Percentiles rank a stretch among this genome's conserved stretches.
Evolutionary conservation across 805 yeast species (phyloP).

Genomic region (Torulaspora microellipsoides): DNA sequence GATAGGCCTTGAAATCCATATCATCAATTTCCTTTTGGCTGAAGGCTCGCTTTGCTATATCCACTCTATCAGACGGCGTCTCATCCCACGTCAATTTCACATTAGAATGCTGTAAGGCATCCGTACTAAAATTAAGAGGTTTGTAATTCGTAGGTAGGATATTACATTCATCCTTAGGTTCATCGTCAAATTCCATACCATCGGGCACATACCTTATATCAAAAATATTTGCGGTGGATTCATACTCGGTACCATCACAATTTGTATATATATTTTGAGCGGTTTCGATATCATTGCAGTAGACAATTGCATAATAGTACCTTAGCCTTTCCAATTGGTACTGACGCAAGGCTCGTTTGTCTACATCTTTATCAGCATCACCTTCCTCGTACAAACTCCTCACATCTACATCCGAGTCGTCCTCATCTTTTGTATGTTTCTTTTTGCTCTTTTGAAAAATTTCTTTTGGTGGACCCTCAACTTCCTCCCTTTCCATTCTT

Average conservation of each 20-base stretch:
- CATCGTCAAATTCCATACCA: slow-evolving; percentile 80
- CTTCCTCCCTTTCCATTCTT: slow-evolving; percentile 82
- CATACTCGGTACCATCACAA: slow-evolving; percentile 94
- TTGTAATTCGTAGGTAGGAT: slow-evolving; percentile 72
- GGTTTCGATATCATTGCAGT: slow-evolving; percentile 68
- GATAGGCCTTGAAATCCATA: slow-evolving; percentile 87
- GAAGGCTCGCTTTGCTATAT: slow-evolving; percentile 73
- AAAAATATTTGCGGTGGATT: slow-evolving; percentile 90
- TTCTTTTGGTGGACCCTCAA: slow-evolving; percentile 89
- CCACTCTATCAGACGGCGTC: slow-evolving; percentile 84
- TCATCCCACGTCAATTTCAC: slow-evolving; percentile 98
- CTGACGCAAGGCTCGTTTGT: slow-evolving; percentile 74
- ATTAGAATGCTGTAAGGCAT: slow-evolving; percentile 93
- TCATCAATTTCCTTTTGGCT: slow-evolving; percentile 84
- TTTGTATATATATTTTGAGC: slow-evolving; percentile 73
- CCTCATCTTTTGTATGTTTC: slow-evolving; percentile 39
- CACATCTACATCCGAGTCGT: slow-evolving; percentile 56
- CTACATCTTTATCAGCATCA: slow-evolving; percentile 78
- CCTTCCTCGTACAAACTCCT: slow-evolving; percentile 72
- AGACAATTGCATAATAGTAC: slow-evolving; percentile 88
- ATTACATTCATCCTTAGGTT: slow-evolving; percentile 67
- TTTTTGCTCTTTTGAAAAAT: slow-evolving; percentile 53
- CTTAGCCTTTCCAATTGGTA: slow-evolving; percentile 91
- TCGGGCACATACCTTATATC: slow-evolving; percentile 92
- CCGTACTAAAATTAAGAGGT: slow-evolving; percentile 81